Evolutionary conservation across 306 rosid species (phyloP), one percentile per base, ranked within the genome.

Genomic region (Betula pendula): DNA sequence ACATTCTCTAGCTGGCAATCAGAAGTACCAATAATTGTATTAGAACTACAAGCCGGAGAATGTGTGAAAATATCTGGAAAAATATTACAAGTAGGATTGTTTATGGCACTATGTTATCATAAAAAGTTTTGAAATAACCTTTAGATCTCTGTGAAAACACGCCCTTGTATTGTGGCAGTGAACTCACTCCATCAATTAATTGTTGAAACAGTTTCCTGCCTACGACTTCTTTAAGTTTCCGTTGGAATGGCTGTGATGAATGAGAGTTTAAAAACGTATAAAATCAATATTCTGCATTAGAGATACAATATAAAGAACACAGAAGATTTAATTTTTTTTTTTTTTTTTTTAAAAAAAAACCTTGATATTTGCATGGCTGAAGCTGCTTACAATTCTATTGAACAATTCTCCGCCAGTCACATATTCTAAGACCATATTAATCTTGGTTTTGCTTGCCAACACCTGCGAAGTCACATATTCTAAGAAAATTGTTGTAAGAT

Each of bases 101-200:
- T 49, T 40, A 16, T 20, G n/a, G 31, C 25, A 42, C 40, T 27
- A 53, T 17, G 49, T 2, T 43, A 48, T 58, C 48, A 6, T 20
- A 27, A 75, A 55, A 25, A 56, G 52, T 68, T 69, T 12, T 29
- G 70, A 44, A 70, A 52, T 17, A 59, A 94, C 97, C 98, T 94
- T 94, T 58, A 95, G 91, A 86, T 95, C 99, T 69, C 99, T 88
- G 73, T 95, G 99, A 85, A 82, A 90, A 82, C n/a, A 95, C 97
- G 8, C 97, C 99, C 85, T 84, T n/a, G n/a, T 89, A 12, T 75
- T 82, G 71, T 95, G 99, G 56, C 96, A 95, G 82, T 90, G n/a
- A 88, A 82, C 96, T 89, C 71, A 95, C 97, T 51, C 92, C 97
- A 16, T 95, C 99, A 82, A 95, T 82, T 78, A 95, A 84, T 69